Conservation (phyloP, 163 green algal genomes). For the Chlorella variabilis region DNA sequence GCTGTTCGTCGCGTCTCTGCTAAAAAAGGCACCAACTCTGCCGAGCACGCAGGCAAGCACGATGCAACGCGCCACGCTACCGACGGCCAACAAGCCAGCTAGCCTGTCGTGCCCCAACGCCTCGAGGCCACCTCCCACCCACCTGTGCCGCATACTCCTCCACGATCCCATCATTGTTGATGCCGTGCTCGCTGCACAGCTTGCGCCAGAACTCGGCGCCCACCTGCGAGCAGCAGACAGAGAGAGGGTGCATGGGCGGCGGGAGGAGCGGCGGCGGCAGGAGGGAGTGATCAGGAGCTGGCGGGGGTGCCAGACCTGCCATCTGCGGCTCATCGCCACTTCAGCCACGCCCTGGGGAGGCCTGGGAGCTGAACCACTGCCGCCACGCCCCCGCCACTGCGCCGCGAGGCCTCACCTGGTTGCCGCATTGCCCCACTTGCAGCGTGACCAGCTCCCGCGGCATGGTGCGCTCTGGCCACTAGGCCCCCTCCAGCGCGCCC, state of each 20-base stretch:
- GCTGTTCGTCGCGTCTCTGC: too few relatives aligned
- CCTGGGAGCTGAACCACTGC: too few relatives aligned
- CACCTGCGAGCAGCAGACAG: conserved; percentile 52
- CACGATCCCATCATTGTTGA: conserved; percentile 95
- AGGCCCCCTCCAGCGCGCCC: neutral
- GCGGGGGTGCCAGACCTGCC: too few relatives aligned
- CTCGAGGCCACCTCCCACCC: too few relatives aligned
- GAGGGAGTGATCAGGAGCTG: neutral
- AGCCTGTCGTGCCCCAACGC: too few relatives aligned
- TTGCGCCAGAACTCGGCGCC: conserved; percentile 98
- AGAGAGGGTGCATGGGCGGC: neutral
- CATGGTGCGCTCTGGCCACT: conserved; percentile 66
- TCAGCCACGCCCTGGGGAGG: too few relatives aligned
- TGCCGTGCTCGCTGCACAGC: conserved; percentile 97
- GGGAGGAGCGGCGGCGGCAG: neutral
- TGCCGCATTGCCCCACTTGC: conserved; percentile 98
- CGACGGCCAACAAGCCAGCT: too few relatives aligned
- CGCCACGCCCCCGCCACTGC: too few relatives aligned
- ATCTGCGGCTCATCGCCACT: too few relatives aligned
- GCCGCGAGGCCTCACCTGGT: conserved; percentile 81
- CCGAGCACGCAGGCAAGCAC: too few relatives aligned
- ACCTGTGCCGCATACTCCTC: conserved; percentile 80
- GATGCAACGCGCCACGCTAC: too few relatives aligned
- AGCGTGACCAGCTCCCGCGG: conserved; percentile 98
- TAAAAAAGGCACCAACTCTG: too few relatives aligned